A percentile compares a stretch with the other conserved stretches of the same genome.
Evolutionary conservation across 73 alveolate species (phyloP).

Genomic region (Paraurostyla sp.): DNA sequence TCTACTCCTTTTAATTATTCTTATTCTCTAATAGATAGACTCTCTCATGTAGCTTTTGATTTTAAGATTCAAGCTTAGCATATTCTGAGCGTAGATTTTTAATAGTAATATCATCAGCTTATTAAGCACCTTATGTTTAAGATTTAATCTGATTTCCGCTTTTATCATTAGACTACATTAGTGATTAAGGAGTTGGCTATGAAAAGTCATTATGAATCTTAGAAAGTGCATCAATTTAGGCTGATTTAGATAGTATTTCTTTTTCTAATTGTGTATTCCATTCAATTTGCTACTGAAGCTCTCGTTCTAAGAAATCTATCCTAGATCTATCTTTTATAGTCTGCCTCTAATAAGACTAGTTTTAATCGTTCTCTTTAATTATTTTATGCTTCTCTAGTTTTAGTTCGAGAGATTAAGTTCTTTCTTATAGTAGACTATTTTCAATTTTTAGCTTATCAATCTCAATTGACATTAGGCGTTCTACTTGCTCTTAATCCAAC

Average conservation of each 20-base stretch:
- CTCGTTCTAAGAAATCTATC: background rate
- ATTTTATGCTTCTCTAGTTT: background rate
- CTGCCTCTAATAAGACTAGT: no score
- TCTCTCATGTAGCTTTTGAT: constrained; percentile 9
- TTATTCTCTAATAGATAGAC: constrained; percentile 10
- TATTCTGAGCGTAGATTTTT: constrained; percentile 21
- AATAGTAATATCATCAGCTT: background rate
- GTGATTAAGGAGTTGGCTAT: background rate
- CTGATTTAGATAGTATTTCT: constrained; percentile 29
- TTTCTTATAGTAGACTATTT: constrained; percentile 35
- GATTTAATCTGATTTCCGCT: background rate
- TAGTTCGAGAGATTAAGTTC: background rate
- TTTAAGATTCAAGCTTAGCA: background rate
- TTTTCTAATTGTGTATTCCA: constrained; percentile 42
- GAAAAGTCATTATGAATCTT: constrained; percentile 38
- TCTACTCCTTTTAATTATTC: background rate
- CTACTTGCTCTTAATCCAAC: constrained; percentile 11
- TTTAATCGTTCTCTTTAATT: no score
- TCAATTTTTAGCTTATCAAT: constrained; percentile 28
- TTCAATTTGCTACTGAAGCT: background rate
- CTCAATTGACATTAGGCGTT: background rate
- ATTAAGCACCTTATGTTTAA: background rate
- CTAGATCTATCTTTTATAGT: background rate
- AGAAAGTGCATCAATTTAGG: constrained; percentile 40
- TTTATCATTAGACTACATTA: background rate